Base-by-base conservation (phyloP, 257 asterid genomes). In the Osmanthus fragrans region DNA sequence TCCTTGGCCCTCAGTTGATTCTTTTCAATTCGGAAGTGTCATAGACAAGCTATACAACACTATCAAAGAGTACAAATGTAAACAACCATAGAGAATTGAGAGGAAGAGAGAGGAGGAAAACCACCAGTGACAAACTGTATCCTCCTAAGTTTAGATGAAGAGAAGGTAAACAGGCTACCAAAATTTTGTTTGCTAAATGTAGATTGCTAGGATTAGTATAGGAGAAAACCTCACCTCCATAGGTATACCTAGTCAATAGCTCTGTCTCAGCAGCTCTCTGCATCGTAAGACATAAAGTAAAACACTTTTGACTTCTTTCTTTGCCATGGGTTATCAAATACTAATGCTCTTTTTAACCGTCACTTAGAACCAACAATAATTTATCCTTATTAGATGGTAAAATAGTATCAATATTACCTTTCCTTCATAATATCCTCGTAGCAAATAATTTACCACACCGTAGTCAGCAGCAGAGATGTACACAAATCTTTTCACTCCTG, bases 191-290 rank as follows among this genome's bases (percentile, higher is more conserved):
- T 54, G 27, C 12, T 54, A 1, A n/a, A n/a, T 5, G 27, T 23
- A 60, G 68, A 4, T 63, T 11, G 33, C 69, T 23, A 8, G 69
- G 69, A 63, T 10, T 63, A 23, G 34, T 0, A 64, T 33, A 7
- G 70, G 72, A 40, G 73, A 79, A 76, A 34, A 47, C 40, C 83
- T 83, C 83, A 95, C 99, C 99, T 82, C 98, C 99, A 79, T 95
- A 95, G 29, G 99, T 88, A 87, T 88, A 95, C 83, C 92, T 87
- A 15, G 96, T 88, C 72, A 90, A 87, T 56, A 95, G 77, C 89
- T 95, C 99, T 30, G 96, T 93, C 87, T 95, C 99, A 80, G 99
- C 93, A 77, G 99, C 98, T 82, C 97, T 87, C 98, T 95, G 92
- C 84, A 85, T 65, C 45, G 72, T 67, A 82, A 72, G 42, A 81